Evolutionary conservation across 176 grass and related monocot species (phyloP).

Genomic region (Lolium rigidum): DNA sequence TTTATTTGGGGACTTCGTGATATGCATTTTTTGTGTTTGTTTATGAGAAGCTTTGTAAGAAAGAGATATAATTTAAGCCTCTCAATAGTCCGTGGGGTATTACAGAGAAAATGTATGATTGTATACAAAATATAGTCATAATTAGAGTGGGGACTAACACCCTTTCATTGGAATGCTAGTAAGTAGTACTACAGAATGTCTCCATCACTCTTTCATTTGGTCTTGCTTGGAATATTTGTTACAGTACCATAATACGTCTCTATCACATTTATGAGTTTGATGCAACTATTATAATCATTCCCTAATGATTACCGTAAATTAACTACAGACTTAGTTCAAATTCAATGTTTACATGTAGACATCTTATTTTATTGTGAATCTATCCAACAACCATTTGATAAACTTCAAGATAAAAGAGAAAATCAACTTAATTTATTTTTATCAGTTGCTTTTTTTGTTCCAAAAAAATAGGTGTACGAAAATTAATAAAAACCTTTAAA

Average conservation of each 20-base stretch:
- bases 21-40: conserved; percentile 43
- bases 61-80: conserved; percentile 27
- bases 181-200: background rate
- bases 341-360: background rate
- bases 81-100: conserved; percentile 58
- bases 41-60: conserved; percentile 46
- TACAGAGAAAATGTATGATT: background rate
- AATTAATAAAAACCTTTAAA: too few species aligned
- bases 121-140: too few species aligned
- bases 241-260: background rate
- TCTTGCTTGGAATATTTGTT: conserved; percentile 8
- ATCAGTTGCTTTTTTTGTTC: too few species aligned
- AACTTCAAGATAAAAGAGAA: too few species aligned
- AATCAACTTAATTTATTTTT: too few species aligned
- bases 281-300: background rate
- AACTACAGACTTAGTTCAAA: background rate
- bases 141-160: too few species aligned
- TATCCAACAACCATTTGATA: too few species aligned
- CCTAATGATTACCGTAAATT: background rate
- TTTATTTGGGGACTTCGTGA: conserved; percentile 50
- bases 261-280: background rate
- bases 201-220: background rate
- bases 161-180: too few species aligned
- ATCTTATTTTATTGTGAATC: too few species aligned
- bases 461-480: too few species aligned